phyloP scores from a whole-genome alignment of 768 basidiomycete genomes.

The Phanerochaete carnosa region DNA sequence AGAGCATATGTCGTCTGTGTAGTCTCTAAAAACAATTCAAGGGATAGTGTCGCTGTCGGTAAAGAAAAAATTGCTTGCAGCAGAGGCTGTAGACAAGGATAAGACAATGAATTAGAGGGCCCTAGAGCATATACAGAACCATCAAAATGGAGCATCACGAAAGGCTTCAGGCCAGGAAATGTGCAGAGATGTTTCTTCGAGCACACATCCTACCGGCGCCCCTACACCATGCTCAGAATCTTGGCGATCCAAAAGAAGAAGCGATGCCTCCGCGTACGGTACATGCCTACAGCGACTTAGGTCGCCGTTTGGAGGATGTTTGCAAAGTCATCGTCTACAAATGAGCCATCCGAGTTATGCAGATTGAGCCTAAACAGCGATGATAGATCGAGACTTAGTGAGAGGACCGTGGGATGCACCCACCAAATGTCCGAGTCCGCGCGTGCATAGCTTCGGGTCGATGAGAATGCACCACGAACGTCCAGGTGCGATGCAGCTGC shows the following conservation, averaged over 20 bases:
- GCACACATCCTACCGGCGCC: conserved; percentile 47
- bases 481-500: conserved; percentile 18
- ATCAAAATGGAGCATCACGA: no score
- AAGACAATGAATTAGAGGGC: no score
- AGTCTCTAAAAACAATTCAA: no score
- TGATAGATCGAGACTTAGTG: not conserved
- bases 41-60: no score
- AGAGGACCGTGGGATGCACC: not conserved
- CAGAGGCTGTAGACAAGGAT: no score
- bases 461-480: conserved; percentile 15
- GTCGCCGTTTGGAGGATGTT: conserved; percentile 44
- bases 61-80: no score
- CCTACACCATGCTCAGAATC: conserved; percentile 53
- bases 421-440: conserved; percentile 29
- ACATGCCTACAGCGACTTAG: conserved; percentile 41
- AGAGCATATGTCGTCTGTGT: no score
- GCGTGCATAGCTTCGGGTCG: conserved; percentile 20
- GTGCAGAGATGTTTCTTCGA: conserved; percentile 61
- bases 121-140: no score
- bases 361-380: conserved; percentile 21
- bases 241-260: conserved; percentile 47
- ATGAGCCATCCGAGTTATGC: conserved; percentile 37
- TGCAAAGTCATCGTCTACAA: conserved; percentile 48
- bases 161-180: conserved; percentile 60
- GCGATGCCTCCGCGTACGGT: conserved; percentile 46